Evolutionary conservation across 768 basidiomycete genomes (phyloP).

Genomic region (Tylopilus cervinicoccineus): DNA sequence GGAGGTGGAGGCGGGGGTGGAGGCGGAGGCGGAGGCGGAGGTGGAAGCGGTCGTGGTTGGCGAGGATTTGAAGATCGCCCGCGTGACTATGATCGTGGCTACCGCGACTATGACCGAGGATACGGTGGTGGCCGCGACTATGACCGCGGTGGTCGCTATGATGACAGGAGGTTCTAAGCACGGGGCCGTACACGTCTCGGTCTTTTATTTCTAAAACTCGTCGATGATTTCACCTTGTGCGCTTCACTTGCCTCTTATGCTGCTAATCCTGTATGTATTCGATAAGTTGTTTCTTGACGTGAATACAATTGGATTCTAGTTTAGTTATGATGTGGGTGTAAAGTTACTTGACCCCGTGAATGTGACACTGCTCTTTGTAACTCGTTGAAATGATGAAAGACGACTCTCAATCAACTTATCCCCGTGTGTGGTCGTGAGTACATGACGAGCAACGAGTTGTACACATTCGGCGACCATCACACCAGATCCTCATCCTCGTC

Average conservation of each 20-base stretch:
- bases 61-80: constrained; percentile 33
- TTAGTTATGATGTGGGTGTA: not conserved
- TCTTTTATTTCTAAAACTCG: constrained; percentile 1
- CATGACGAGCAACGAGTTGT: too few relatives aligned
- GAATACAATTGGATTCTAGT: constrained; percentile 19
- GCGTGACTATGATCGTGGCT: constrained; percentile 36
- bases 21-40: constrained; percentile 27
- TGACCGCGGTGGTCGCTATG: constrained; percentile 40
- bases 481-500: too few relatives aligned
- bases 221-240: not conserved
- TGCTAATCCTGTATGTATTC: constrained; percentile 22
- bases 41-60: constrained; percentile 8
- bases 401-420: too few relatives aligned
- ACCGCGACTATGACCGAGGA: constrained; percentile 37
- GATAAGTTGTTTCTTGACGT: constrained; percentile 12
- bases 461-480: too few relatives aligned
- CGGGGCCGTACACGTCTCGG: too few relatives aligned
- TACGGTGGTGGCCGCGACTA: constrained; percentile 33
- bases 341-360: too few relatives aligned
- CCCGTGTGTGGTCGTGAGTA: too few relatives aligned
- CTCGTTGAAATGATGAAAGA: too few relatives aligned
- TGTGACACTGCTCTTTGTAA: too few relatives aligned
- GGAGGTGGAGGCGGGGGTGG: constrained; percentile 29
- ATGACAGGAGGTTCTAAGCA: constrained; percentile 44
- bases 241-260: constrained; percentile 1